A percentile compares a stretch with the other conserved stretches of the same genome.
These are phyloP conservation scores for Penicillium paradoxum DNA, from an alignment of 495 filamentous ascomycete genomes.

Conservation along the genomic window DNA sequence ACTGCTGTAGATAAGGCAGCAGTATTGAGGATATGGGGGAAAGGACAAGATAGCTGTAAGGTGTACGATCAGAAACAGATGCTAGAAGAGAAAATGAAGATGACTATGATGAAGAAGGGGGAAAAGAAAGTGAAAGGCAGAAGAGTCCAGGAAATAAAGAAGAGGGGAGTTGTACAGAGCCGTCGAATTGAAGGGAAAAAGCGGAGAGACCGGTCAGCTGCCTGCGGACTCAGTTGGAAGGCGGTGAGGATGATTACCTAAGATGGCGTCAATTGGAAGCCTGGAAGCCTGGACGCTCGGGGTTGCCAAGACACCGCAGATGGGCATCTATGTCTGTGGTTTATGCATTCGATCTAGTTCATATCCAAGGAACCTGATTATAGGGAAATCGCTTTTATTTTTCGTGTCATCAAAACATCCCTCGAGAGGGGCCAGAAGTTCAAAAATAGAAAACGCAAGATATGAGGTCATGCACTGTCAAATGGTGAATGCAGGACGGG, in stretches of 20 bases:
- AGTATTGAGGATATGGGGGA: not conserved
- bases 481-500: not conserved
- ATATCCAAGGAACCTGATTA: not conserved
- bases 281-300: too few relatives aligned
- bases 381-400: not conserved
- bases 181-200: slow-evolving; percentile 9
- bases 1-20: slow-evolving; percentile 7
- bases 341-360: too few relatives aligned
- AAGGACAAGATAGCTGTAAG: not conserved
- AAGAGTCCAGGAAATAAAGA: slow-evolving; percentile 3
- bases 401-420: not conserved
- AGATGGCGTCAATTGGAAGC: slow-evolving; percentile 14
- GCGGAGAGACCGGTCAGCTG: slow-evolving; percentile 13
- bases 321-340: too few relatives aligned
- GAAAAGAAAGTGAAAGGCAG: slow-evolving; percentile 6
- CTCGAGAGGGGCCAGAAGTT: not conserved
- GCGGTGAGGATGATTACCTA: slow-evolving; percentile 8
- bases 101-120: slow-evolving; percentile 10
- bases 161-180: slow-evolving; percentile 10
- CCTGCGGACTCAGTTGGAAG: not conserved
- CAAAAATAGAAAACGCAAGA: slow-evolving; percentile 1
- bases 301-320: not conserved
- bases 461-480: slow-evolving; percentile 7
- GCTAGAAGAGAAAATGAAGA: slow-evolving; percentile 5
- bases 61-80: slow-evolving; percentile 2